phyloP scores from a whole-genome alignment of 208 protist genomes.

The Trichomonas gallinae region DNA sequence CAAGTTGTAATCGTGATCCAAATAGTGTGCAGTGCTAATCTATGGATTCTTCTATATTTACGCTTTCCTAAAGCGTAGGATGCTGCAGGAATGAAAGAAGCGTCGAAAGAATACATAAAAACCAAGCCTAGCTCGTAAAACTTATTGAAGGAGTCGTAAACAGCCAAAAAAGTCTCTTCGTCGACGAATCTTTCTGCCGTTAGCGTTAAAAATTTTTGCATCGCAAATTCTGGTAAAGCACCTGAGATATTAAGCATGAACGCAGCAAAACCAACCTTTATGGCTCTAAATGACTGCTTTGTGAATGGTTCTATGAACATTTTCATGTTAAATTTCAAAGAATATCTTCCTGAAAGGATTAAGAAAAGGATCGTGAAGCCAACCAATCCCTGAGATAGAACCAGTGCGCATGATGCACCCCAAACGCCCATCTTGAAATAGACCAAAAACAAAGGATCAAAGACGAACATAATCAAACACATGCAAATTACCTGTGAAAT shows the following conservation, averaged over 20 bases:
- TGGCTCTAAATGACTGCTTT: background rate
- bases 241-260: background rate
- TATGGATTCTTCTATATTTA: background rate
- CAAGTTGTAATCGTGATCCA: background rate
- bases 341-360: background rate
- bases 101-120: background rate
- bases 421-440: background rate
- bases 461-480: background rate
- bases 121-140: background rate
- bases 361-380: background rate
- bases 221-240: background rate
- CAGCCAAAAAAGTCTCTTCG: background rate
- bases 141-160: background rate
- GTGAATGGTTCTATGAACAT: background rate
- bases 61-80: background rate
- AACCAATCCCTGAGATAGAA: background rate
- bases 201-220: background rate
- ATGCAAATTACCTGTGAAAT: background rate
- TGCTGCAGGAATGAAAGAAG: background rate
- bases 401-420: background rate
- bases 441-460: background rate
- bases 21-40: background rate
- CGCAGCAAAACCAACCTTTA: background rate
- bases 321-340: background rate
- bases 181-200: background rate